Conservation (phyloP, 495 filamentous ascomycete genomes). For the Neurospora sp. region DNA sequence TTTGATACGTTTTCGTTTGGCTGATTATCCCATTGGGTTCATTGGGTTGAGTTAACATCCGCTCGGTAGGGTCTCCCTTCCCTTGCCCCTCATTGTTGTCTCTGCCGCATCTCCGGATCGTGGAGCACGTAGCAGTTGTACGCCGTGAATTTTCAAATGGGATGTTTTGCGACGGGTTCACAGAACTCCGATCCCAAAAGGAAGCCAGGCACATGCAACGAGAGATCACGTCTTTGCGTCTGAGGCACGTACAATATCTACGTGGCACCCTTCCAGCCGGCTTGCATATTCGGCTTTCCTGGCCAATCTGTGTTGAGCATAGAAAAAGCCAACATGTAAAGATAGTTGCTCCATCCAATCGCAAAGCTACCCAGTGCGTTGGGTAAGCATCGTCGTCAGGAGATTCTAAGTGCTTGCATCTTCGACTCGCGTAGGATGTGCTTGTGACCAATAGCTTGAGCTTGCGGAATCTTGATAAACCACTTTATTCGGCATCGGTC, state of each 20-base stretch:
- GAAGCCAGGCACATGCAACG: background rate
- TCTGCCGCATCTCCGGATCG: background rate
- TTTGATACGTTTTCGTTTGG: background rate
- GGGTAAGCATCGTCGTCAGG: background rate
- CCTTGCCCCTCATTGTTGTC: background rate
- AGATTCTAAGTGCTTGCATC: background rate
- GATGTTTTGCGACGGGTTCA: background rate
- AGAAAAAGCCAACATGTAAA: background rate
- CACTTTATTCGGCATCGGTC: background rate
- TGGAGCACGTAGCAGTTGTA: background rate
- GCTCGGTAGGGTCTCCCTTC: background rate
- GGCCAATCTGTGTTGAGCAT: background rate
- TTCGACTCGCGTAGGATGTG: background rate
- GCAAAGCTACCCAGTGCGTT: background rate
- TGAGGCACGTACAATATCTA: background rate
- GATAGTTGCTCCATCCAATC: background rate
- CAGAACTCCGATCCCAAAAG: background rate
- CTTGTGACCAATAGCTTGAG: background rate
- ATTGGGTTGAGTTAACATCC: background rate
- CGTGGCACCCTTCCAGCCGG: background rate
- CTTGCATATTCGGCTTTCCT: background rate
- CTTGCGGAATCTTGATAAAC: background rate
- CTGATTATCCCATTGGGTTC: background rate
- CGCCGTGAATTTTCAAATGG: background rate
- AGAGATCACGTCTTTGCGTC: background rate